Evolutionary conservation across 768 basidiomycete genomes (phyloP), one percentile per base, ranked within the genome.

Genomic region (Pulveroboletus sp.): DNA sequence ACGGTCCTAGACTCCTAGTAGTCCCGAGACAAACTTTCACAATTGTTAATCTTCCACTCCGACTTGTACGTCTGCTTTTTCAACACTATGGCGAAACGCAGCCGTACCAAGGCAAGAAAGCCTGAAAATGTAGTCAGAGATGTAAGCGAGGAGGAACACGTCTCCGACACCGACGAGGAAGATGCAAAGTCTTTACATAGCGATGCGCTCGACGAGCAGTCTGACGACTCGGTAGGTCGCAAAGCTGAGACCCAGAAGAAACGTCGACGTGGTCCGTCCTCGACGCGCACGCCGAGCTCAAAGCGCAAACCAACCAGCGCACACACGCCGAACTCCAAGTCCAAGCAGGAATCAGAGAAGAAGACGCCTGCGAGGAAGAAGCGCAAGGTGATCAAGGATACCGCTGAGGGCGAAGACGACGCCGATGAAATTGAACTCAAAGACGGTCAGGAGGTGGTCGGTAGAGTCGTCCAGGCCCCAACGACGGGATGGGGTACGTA

Each of bases 381-480:
- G 29, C 58, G 51, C 37, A 67, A 57, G 38, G 51, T 56, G 2
- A 50, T 29, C 20, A 46, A 52, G 37, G 57, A 60, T 4, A 29
- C 39, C 7, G 33, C 21, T 11, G 45, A 54, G 7, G 63, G 58
- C 4, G 67, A 66, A 14, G 51, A 72, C 14, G 72, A 72, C 2
- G 71, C 62, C 20, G 76, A 75, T 3, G 50, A 70, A 19, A 50
- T 72, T 25, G 76, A 78, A 3, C 63, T 85, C 47, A 72, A 75
- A 43, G 82, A 87, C 6, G 85, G 85, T 0, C 81, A 85, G 57
- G 77, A 84, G 62, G 63, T 90, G 9, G 84, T 89, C 1, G 92
- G 92, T 0, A 72, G 69, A 11, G 84, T 94, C 11, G 81, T 94
- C 12, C 73, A 89, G 50, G 92, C 91, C 12, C 91, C 91, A 0